Conservation (phyloP, 305 asterid genomes). For the Fraxinus greggii region DNA sequence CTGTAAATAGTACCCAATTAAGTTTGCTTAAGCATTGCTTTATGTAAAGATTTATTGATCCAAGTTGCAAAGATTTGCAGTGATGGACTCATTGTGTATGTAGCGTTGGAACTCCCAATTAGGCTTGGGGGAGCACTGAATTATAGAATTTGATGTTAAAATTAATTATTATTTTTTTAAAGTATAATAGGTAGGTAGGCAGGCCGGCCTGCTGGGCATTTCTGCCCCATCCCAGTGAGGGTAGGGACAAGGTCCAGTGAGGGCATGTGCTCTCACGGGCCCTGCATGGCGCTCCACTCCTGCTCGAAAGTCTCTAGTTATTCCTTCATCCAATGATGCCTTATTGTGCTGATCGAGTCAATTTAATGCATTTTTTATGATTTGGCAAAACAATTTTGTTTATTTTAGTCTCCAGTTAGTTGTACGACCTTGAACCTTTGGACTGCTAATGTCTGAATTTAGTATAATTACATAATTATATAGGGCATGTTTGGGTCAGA, state of each 20-base stretch:
- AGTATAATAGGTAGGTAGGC: background rate
- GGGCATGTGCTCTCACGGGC: background rate
- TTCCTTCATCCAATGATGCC: background rate
- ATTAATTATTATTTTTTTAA: too few species aligned
- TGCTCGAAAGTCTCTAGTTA: background rate
- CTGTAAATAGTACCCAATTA: background rate
- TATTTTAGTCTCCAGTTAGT: background rate
- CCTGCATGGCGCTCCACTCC: background rate
- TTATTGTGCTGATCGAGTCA: background rate
- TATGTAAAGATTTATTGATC: background rate
- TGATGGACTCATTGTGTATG: background rate
- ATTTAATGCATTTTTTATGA: background rate
- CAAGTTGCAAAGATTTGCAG: background rate
- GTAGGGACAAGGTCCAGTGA: background rate
- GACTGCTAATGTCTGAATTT: background rate
- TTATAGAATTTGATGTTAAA: background rate
- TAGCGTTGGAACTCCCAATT: background rate
- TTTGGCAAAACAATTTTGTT: background rate
- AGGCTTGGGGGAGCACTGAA: background rate
- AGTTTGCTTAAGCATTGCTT: background rate
- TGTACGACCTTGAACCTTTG: background rate
- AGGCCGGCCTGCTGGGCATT: background rate
- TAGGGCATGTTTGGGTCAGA: too few species aligned
- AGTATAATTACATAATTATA: background rate
- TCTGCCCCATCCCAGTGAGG: background rate